Percentiles rank a stretch among this genome's conserved stretches.
phyloP scores from a whole-genome alignment of 345 rosid genomes.

The Litchi chinensis region DNA sequence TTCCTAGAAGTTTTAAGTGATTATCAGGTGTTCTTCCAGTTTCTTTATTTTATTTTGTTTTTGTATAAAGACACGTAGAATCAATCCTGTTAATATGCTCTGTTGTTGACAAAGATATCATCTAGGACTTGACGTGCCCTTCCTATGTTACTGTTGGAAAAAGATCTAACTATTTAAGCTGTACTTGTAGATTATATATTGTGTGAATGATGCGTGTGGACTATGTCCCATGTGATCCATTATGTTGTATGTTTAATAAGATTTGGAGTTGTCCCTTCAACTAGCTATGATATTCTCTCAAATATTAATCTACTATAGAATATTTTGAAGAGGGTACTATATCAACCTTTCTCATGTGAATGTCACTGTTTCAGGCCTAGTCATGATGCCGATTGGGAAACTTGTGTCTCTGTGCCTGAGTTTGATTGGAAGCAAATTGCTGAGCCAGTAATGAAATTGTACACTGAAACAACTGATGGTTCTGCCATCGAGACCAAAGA shows the following conservation, averaged over 20 bases:
- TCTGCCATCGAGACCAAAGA: constrained; percentile 89
- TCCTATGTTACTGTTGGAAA: not conserved
- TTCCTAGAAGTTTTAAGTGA: not conserved
- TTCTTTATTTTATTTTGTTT: not conserved
- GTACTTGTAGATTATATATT: too few relatives aligned
- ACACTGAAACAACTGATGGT: constrained; percentile 95
- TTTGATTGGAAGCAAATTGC: constrained; percentile 94
- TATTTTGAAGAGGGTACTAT: not conserved
- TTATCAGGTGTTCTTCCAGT: not conserved
- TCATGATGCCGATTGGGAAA: constrained; percentile 77
- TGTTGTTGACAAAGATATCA: not conserved
- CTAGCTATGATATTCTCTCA: not conserved
- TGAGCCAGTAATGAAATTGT: constrained; percentile 92
- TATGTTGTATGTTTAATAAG: not conserved
- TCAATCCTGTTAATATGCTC: not conserved
- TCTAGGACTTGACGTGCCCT: not conserved
- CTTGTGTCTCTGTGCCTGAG: constrained; percentile 56
- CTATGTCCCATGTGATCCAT: not conserved
- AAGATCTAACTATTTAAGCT: not conserved
- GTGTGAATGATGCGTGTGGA: not conserved
- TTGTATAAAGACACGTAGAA: not conserved
- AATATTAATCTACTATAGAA: not conserved
- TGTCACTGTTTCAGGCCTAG: constrained; percentile 50
- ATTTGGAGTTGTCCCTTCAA: not conserved
- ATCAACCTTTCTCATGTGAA: not conserved